A percentile compares a stretch with the other conserved stretches of the same genome.
phyloP scores from a whole-genome alignment of 371 early-diverging fungal genomes.

The Mucor velutinosus region DNA sequence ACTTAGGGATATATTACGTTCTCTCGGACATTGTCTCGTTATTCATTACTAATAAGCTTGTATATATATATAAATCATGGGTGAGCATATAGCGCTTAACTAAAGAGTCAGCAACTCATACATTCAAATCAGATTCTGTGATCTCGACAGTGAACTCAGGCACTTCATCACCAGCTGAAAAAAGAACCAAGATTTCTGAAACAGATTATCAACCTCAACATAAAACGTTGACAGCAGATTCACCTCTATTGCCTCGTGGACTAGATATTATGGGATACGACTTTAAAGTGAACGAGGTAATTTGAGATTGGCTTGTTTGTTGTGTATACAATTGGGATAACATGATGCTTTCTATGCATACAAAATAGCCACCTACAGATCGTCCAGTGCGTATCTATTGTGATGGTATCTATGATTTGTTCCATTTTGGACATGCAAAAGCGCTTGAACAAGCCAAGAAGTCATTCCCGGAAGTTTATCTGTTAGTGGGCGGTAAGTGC shows the following conservation, averaged over 20 bases:
- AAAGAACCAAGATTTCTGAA: slow-evolving; percentile 6
- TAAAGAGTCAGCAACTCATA: not conserved
- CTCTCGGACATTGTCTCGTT: not conserved
- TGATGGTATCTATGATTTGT: slow-evolving; percentile 95
- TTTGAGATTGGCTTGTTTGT: not conserved
- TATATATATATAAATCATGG: not conserved
- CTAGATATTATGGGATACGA: slow-evolving; percentile 24
- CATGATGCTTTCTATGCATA: not conserved
- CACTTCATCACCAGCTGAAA: not conserved
- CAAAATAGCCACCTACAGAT: slow-evolving; percentile 63
- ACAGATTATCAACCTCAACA: slow-evolving; percentile 3
- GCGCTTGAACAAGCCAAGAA: slow-evolving; percentile 95
- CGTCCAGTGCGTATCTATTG: slow-evolving; percentile 88
- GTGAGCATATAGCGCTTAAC: not conserved
- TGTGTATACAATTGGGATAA: not conserved
- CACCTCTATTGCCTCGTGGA: slow-evolving; percentile 15
- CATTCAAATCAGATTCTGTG: not conserved
- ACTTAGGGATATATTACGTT: not conserved
- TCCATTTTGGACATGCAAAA: slow-evolving; percentile 95
- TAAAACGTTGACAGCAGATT: slow-evolving; percentile 11
- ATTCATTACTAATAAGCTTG: not conserved
- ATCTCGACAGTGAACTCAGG: not conserved
- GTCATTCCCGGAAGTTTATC: slow-evolving; percentile 82
- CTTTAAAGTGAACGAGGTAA: slow-evolving; percentile 27
- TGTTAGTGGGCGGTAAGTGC: slow-evolving; percentile 85